Base-by-base conservation (phyloP, 306 rosid species). In the Echinosophora koreensis region DNA sequence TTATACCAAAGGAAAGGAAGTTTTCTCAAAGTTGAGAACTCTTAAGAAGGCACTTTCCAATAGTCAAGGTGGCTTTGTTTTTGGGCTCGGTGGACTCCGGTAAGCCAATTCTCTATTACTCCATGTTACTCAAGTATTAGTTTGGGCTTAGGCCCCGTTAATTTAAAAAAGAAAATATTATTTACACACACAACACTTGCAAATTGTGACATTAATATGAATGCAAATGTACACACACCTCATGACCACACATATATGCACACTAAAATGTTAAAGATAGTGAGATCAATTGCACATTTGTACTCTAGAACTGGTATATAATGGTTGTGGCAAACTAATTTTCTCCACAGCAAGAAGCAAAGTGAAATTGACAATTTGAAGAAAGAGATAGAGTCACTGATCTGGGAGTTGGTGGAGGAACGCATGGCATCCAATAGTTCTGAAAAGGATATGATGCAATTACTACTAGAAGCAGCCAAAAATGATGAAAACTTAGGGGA, bases 381-480 rank as follows among this genome's bases (percentile, higher is more conserved):
- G 74, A 88, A 15, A 59, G 97, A 95, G 91, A 78, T 95, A 42
- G 97, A 90, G 44, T 77, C 95, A 71, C 41, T 90, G 77, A 90
- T 94, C 6, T 94, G 97, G 97, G 90, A 84, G 56, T 76, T 89
- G 2, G 94, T 90, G 84, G 87, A 89, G 86, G 83, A 88, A 44
- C 85, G 97, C 0, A 87, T 74, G 69, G 47, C 73, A 46, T 30
- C 61, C 39, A 69, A 13, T 44, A 9, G 82, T 1, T 59, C 73
- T 3, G 90, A 89, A 3, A 92, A 89, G 82, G 97, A 95, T 85
- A 47, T 95, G 42, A 77, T 95, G 90, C 98, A 89, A 84, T 63
- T 80, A 16, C 73, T 95, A 6, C 60, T 95, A 46, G 92, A 88
- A 66, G 88, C 88, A 50, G 90, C 97, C 28, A 82, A 47, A 56